Evolutionary conservation across 176 grass and related monocot species (phyloP), one percentile per base, ranked within the genome.

Genomic region (Triticum turgidum): DNA sequence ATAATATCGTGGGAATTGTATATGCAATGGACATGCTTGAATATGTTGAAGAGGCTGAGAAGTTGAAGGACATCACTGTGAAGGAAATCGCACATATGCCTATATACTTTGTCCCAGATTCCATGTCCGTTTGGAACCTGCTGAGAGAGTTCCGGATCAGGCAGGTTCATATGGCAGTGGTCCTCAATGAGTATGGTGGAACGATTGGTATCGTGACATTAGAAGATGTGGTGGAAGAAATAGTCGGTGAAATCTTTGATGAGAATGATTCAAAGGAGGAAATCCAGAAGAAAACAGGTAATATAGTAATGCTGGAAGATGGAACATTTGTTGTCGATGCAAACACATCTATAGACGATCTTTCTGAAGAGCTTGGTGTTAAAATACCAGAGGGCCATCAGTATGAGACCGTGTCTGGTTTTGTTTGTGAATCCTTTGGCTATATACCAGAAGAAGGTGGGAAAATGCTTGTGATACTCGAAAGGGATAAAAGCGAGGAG

Each of bases 211-310:
- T 99, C 86, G 97, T 99, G 68, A 99, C 97, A 68, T 83, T 99
- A 74, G 97, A 99, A 94, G 97, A 99, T 81, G 94, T 93, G 33
- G 97, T 99, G 69, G 97, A 99, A 87, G 97, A 99, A 93, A 99
- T 99, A 85, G 97, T 99, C 65, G 97, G 97, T 12, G 97, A 99
- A 87, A 96, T 99, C 49, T 99, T 99, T 56, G 94, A 99, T 38
- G 97, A 99, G 83, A 99, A 99, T 93, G 97, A 99, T 80, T 99
- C 97, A 63, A 96, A 99, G 97, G 97, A 99, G 87, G 94, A 99
- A 89, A 96, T 99, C 82, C 94, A 96, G 83, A 96, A 86, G 84
- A 99, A 96, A 94, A 99, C 92, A 78, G 97, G 97, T 63, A 81
- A 92, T 72, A 96, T 99, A 93, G 94, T 99, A 69, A 91, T 91